A percentile compares a stretch with the other conserved stretches of the same genome.
These are phyloP conservation scores for Colletotrichum viniferum DNA, from an alignment of 2,329 filamentous ascomycete genomes.

Conservation along the genomic window DNA sequence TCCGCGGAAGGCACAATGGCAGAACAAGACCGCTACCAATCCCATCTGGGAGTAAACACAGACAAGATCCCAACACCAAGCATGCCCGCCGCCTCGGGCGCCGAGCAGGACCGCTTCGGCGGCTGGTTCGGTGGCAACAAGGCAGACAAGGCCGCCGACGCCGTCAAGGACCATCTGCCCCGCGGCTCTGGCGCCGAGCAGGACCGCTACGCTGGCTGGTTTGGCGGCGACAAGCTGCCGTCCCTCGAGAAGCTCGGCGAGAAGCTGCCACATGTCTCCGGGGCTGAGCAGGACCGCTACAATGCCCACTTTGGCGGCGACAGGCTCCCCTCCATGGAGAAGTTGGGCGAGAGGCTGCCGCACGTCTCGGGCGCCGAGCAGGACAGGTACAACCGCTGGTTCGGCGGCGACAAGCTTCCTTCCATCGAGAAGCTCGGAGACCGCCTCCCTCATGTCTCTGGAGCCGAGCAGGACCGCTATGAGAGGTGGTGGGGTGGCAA, in stretches of 20 bases:
- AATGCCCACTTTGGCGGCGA: slow-evolving; percentile 25
- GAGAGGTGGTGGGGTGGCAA: slow-evolving; percentile 7
- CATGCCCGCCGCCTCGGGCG: slow-evolving; percentile 14
- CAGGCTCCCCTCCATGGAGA: not conserved
- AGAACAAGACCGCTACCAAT: slow-evolving; percentile 25
- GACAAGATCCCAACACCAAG: slow-evolving; percentile 9
- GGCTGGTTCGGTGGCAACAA: slow-evolving; percentile 15
- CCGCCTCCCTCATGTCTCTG: slow-evolving; percentile 11
- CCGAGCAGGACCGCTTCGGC: slow-evolving; percentile 12
- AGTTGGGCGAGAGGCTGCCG: slow-evolving; percentile 7
- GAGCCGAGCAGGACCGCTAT: slow-evolving; percentile 26
- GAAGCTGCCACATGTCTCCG: slow-evolving; percentile 12
- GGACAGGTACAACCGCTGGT: slow-evolving; percentile 23
- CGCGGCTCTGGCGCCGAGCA: slow-evolving; percentile 25
- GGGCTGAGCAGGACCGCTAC: slow-evolving; percentile 28
- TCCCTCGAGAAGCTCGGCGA: not conserved
- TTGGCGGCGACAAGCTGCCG: slow-evolving; percentile 21
- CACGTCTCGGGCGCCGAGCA: slow-evolving; percentile 20
- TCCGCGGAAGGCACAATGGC: slow-evolving; percentile 11
- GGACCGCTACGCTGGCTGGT: slow-evolving; percentile 26
- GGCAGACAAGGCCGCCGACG: slow-evolving; percentile 1
- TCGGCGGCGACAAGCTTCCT: slow-evolving; percentile 19
- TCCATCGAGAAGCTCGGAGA: not conserved
- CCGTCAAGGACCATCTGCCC: slow-evolving; percentile 14
- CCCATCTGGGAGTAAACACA: slow-evolving; percentile 18